Conservation (phyloP, 371 early-diverging fungal species). For the Rhizopus sp. region DNA sequence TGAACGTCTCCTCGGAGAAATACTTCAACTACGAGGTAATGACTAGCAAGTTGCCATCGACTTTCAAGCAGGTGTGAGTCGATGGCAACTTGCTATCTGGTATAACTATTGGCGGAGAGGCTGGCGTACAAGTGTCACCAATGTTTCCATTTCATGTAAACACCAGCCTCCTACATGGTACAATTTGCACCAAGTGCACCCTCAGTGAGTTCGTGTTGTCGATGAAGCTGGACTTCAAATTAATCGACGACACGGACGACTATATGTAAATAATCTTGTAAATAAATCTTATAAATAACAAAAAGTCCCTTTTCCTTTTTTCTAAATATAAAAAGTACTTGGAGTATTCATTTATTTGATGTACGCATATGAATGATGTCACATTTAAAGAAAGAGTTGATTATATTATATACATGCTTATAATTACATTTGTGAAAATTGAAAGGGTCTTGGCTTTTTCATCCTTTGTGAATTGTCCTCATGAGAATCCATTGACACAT, state of each 20-base stretch:
- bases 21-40: slow-evolving; percentile 22
- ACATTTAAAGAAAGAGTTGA: too few species aligned
- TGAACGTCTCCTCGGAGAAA: slow-evolving; percentile 30
- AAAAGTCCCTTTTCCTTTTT: too few species aligned
- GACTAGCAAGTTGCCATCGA: slow-evolving; percentile 25
- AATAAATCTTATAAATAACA: too few species aligned
- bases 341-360: too few species aligned
- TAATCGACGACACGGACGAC: slow-evolving; percentile 29
- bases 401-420: too few species aligned
- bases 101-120: slow-evolving; percentile 43
- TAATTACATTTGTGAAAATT: neutral
- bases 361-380: too few species aligned
- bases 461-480: neutral
- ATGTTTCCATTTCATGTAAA: slow-evolving; percentile 38
- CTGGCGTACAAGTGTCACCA: slow-evolving; percentile 31
- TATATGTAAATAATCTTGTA: slow-evolving; percentile 24
- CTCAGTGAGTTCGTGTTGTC: slow-evolving; percentile 26
- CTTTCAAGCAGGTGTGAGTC: slow-evolving; percentile 24
- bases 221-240: slow-evolving; percentile 24
- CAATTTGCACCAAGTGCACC: slow-evolving; percentile 40
- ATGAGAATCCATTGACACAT: neutral
- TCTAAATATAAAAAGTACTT: too few species aligned
- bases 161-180: slow-evolving; percentile 38
- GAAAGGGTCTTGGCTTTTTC: slow-evolving; percentile 1
- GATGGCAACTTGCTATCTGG: slow-evolving; percentile 37